Evolutionary conservation across 805 yeast species (phyloP).

Genomic region (Pichia pseudocactophila): DNA sequence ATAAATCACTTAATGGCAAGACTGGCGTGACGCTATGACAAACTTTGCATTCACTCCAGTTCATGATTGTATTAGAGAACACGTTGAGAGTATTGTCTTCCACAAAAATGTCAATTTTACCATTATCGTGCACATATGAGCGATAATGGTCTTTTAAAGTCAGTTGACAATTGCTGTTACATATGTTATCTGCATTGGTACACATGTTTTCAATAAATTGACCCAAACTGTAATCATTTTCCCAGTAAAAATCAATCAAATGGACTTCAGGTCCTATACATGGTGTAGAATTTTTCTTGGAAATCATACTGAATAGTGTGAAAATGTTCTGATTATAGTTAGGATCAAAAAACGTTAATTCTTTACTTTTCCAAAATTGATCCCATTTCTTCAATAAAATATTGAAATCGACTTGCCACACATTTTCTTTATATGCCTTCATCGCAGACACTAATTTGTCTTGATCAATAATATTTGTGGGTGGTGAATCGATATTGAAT

Average conservation of each 20-base stretch:
- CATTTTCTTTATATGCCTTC: constrained; percentile 21
- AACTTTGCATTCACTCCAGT: constrained; percentile 86
- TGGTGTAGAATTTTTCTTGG: constrained; percentile 78
- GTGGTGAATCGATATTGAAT: constrained; percentile 1
- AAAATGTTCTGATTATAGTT: constrained; percentile 71
- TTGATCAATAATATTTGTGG: constrained; percentile 21
- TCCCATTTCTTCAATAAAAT: constrained; percentile 60
- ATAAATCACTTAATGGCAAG: constrained; percentile 70
- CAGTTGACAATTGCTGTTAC: constrained; percentile 80
- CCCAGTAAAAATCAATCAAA: constrained; percentile 81
- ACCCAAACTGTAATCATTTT: constrained; percentile 83
- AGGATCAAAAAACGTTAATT: constrained; percentile 52
- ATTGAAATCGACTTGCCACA: constrained; percentile 22
- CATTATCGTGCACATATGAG: constrained; percentile 82
- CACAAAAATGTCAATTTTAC: constrained; percentile 68
- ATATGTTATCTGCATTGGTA: constrained; percentile 51
- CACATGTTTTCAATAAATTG: constrained; percentile 77
- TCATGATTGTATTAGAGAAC: constrained; percentile 57
- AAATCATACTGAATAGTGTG: constrained; percentile 72
- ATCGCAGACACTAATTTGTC: constrained; percentile 30
- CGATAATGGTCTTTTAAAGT: constrained; percentile 64
- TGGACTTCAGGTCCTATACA: constrained; percentile 87
- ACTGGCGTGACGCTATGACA: constrained; percentile 74
- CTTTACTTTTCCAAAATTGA: constrained; percentile 34
- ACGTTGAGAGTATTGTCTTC: constrained; percentile 53